A percentile compares a stretch with the other conserved stretches of the same genome.
Conservation (phyloP, 2,329 filamentous ascomycete species). For the Verticillium tricorpus region DNA sequence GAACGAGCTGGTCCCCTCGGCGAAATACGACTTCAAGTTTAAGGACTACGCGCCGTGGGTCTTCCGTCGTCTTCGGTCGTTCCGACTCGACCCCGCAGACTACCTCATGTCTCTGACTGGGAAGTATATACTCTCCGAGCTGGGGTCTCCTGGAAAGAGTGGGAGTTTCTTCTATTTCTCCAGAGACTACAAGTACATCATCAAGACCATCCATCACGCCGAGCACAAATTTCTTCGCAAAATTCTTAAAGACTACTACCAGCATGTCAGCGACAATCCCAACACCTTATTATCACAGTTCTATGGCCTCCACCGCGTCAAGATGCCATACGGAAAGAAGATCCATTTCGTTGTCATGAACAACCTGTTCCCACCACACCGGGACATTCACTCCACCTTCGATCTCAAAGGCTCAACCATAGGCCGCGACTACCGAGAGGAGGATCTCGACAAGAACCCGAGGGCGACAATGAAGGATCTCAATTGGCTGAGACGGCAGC, state of each 20-base stretch:
- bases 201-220: constrained; percentile 97
- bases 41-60: constrained; percentile 99
- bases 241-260: constrained; percentile 86
- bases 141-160: constrained; percentile 95
- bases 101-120: constrained; percentile 97
- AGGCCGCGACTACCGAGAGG: constrained; percentile 85
- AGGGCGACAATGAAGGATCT: constrained; percentile 92
- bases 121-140: constrained; percentile 96
- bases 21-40: constrained; percentile 99
- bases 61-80: constrained; percentile 85
- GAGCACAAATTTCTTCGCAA: constrained; percentile 86
- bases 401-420: constrained; percentile 96
- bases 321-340: constrained; percentile 96
- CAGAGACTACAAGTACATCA: constrained; percentile 99
- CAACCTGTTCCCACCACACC: constrained; percentile 94
- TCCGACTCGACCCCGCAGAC: constrained; percentile 91
- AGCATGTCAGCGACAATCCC: constrained; percentile 87
- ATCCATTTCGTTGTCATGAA: constrained; percentile 99
- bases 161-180: constrained; percentile 99
- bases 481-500: constrained; percentile 86
- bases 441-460: constrained; percentile 82
- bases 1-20: constrained; percentile 93
- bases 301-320: constrained; percentile 93
- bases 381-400: constrained; percentile 95
- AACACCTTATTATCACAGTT: constrained; percentile 97